A percentile compares a stretch with the other conserved stretches of the same genome.
Evolutionary conservation across 2,329 filamentous ascomycete genomes (phyloP).

Genomic region (Escovopsis weberi): DNA sequence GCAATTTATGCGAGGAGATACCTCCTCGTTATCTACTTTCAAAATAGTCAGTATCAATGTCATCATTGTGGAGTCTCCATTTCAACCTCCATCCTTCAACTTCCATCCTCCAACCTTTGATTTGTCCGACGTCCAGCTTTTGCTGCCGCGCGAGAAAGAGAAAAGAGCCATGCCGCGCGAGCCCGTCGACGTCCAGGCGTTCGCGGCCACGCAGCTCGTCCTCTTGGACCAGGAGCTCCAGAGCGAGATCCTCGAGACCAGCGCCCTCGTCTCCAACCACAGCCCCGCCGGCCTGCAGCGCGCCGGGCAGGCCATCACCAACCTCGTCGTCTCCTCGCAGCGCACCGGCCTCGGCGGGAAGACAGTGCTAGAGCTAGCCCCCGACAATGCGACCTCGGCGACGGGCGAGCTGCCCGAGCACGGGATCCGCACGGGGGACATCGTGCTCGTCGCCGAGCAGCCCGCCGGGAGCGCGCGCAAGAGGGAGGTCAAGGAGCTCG

Average conservation of each 20-base stretch:
- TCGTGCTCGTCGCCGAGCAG: constrained; percentile 63
- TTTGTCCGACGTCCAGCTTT: not conserved
- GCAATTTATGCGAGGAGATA: no score
- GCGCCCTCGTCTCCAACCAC: constrained; percentile 49
- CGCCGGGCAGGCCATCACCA: constrained; percentile 65
- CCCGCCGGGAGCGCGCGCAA: constrained; percentile 58
- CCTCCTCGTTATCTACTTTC: no score
- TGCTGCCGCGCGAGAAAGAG: not conserved
- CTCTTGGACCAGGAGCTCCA: constrained; percentile 59
- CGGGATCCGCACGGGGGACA: constrained; percentile 62
- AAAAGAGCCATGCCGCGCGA: constrained; percentile 19
- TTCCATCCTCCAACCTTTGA: not conserved
- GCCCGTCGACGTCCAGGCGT: constrained; percentile 48
- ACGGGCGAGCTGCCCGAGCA: constrained; percentile 52
- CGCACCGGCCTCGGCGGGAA: constrained; percentile 88
- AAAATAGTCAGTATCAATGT: no score
- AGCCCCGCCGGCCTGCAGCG: constrained; percentile 56
- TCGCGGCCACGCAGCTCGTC: constrained; percentile 55
- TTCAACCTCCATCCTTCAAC: no score
- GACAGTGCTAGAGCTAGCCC: constrained; percentile 65
- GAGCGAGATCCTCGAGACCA: constrained; percentile 57
- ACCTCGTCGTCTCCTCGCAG: constrained; percentile 58
- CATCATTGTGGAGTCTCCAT: no score
- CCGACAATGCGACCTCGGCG: constrained; percentile 52
- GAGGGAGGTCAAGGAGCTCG: constrained; percentile 55